Evolutionary conservation across 306 rosid genomes (phyloP), one percentile per base, ranked within the genome.

Genomic region (Acacia confusa): DNA sequence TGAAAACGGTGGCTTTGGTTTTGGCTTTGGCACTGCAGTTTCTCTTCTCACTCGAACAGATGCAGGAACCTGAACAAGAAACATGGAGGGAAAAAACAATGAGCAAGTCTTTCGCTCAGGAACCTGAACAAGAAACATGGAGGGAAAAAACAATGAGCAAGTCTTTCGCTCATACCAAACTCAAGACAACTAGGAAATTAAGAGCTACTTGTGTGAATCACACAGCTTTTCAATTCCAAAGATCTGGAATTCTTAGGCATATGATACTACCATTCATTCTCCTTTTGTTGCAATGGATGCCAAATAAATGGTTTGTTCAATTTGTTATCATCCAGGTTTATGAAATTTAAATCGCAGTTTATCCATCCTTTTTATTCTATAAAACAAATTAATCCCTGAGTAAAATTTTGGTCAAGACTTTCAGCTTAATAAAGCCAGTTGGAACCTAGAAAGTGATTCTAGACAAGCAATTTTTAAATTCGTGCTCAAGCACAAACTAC

Each of bases 31-130:
- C 80, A 78, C 52, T 68, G 91, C 87, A 52, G 82, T 78, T 83
- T 96, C 99, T 66, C 99, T 94, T 87, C 99, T 92, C 57, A 90
- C 99, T 73, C 99, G 90, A 45, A 96, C 99, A 72, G 97, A 93
- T 52, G 99, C 98, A 78, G 97, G 96, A 87, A 93, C 88, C 98
- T 93, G 48, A 10, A 78, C 74, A 64, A 58, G 76, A 82, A 83
- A 83, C 72, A 73, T 64, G 53, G 78, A n/a, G n/a, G 28, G 40
- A 65, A 71, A 52, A 67, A 2, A 36, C 38, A 41, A 68, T 66
- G 74, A 76, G 72, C 38, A 43, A 72, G 63, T 57, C 11, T 7
- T 68, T 57, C 14, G 75, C 41, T 48, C 50, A 16, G 97, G 96
- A 87, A 93, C 88, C 98, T 93, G 48, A 10, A 78, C 74, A 64